Conservation (phyloP, 345 rosid species). For the Dipteronia dyeriana region DNA sequence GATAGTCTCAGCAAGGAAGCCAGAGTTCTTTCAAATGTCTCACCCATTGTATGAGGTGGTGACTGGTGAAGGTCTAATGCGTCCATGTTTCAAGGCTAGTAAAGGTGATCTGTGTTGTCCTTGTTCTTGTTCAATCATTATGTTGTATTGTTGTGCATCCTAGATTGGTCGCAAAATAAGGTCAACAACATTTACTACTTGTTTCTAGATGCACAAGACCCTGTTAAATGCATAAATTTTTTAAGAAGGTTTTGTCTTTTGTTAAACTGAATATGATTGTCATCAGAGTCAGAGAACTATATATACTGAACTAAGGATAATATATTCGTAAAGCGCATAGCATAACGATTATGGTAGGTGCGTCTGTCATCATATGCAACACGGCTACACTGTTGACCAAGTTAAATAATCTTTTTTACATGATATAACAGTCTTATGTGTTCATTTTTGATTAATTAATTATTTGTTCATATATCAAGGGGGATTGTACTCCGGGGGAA, state of each 20-base stretch:
- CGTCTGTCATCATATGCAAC: neutral
- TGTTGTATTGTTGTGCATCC: neutral
- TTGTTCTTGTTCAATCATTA: constrained; percentile 17
- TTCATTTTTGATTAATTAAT: neutral
- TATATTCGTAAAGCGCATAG: neutral
- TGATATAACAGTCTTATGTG: constrained; percentile 6
- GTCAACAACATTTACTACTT: neutral
- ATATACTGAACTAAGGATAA: neutral
- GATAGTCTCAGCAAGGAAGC: constrained; percentile 95
- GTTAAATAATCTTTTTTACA: neutral
- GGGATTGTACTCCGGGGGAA: constrained; percentile 91
- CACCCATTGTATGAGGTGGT: constrained; percentile 96
- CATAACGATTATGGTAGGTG: neutral
- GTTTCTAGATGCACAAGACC: neutral
- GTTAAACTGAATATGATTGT: neutral
- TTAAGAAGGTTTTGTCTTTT: neutral
- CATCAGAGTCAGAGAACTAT: neutral
- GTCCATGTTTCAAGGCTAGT: constrained; percentile 90
- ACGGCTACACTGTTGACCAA: neutral
- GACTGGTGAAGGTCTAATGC: constrained; percentile 93
- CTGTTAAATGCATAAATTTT: neutral
- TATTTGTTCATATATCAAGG: constrained; percentile 46
- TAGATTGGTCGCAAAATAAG: neutral
- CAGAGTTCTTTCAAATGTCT: constrained; percentile 97
- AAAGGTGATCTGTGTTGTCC: constrained; percentile 52